These are phyloP conservation scores for Lachancea quebecensis DNA, from an alignment of 805 yeast species.

Conservation along the genomic window DNA sequence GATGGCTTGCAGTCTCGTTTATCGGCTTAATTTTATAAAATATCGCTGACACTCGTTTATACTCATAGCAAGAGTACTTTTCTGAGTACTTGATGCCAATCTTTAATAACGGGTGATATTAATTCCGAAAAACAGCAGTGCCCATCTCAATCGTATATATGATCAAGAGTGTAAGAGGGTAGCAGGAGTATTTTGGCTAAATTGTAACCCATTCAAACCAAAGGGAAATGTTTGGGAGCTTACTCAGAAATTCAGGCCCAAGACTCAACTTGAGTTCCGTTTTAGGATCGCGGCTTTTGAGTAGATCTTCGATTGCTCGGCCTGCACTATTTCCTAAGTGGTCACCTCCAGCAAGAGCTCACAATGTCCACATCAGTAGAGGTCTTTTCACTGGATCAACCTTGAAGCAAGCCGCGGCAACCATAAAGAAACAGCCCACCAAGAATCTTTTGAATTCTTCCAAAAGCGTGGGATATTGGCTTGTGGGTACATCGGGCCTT, in stretches of 20 bases:
- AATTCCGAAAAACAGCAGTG: neutral
- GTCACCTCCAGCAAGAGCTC: neutral
- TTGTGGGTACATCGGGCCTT: slow-evolving; percentile 76
- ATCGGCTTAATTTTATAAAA: too few species aligned
- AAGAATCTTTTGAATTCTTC: slow-evolving; percentile 42
- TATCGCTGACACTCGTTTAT: neutral
- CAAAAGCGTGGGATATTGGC: slow-evolving; percentile 74
- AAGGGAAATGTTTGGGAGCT: neutral
- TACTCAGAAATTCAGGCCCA: neutral
- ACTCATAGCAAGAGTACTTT: neutral
- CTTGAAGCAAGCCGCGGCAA: slow-evolving; percentile 10
- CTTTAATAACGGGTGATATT: neutral
- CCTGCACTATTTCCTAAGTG: neutral
- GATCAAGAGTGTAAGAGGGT: neutral
- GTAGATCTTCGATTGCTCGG: neutral
- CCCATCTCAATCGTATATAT: neutral
- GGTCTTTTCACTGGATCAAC: slow-evolving; percentile 10
- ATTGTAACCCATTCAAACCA: neutral
- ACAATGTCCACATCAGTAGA: neutral
- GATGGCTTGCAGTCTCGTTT: too few species aligned
- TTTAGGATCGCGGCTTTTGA: too few species aligned
- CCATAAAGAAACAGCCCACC: slow-evolving; percentile 17
- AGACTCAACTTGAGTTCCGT: too few species aligned
- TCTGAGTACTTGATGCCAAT: neutral
- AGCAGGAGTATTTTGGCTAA: neutral